Base-by-base conservation (phyloP, 164 flowering plant species). In the Sedum album region DNA sequence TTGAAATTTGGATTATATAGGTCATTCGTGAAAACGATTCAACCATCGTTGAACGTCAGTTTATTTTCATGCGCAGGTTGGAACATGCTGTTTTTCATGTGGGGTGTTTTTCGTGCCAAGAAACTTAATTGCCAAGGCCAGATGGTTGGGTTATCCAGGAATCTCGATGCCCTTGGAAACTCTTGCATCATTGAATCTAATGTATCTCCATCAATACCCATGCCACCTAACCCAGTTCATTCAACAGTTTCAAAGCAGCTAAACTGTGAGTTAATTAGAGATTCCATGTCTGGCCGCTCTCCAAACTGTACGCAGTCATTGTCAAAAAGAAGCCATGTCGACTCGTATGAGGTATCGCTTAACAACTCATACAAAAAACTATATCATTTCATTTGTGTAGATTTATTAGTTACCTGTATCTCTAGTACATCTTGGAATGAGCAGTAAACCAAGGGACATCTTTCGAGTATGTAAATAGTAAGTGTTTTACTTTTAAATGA, bases 31-130 rank as follows among this genome's bases (percentile, higher is more conserved):
- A 38, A n/a, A 35, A 3, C 49, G 13, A 39, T 13, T 23, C 42
- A 8, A 41, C 31, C 35, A 36, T n/a, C 7, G 38, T 7, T 35
- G 38, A 3, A 35, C 38, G 38, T 35, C 38, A 35, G 14, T 10
- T 63, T 30, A 17, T 38, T 53, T 46, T 65, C 48, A 30, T 75
- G 66, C 72, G 77, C 92, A 94, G 98, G 93, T 71, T 94, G 98
- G 98, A 94, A 94, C 79, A 81, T 76, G 77, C 74, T 89, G 53
- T 88, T 78, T 81, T 94, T 81, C 78, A 71, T 94, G 9, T 94
- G 98, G 98, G 98, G 95, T 62, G 90, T 94, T 8, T 91, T 91
- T 68, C 81, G 83, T 74, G 95, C 81, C 71, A 84, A 78, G 76
- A 83, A 66, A 67, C 75, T 20, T 17, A 72, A 44, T 69, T 73